Base-by-base conservation (phyloP, 768 basidiomycete genomes). In the Podaxis mareebaensis region DNA sequence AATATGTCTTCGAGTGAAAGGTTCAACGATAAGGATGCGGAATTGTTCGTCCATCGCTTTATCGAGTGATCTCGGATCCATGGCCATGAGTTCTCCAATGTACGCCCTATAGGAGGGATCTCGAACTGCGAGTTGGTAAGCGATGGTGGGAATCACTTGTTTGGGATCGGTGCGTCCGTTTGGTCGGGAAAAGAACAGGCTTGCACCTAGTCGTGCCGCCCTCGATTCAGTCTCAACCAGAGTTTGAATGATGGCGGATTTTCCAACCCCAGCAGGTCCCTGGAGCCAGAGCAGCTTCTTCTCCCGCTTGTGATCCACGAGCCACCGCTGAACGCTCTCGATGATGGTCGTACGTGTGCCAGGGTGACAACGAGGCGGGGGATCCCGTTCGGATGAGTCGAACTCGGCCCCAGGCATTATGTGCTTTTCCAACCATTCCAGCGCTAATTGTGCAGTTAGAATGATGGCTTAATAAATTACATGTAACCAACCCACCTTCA, bases 171-270 rank as follows among this genome's bases (percentile, higher is more conserved):
- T 58, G 15, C 67, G 26, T 22, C 53, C 39, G 26, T 53, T 12
- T 4, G 33, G 20, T 17, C 66, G 40, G 3, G 65, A 70, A 46
- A 70, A 72, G 64, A 73, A 68, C 51, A 71, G 70, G 30, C 64
- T 67, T 10, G 61, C 67, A 13, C 62, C 67, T 3, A 71, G 58
- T 8, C 17, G 57, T 2, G 44, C 39, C 3, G 46, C 57, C 20
- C 61, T 28, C 4, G 44, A 46, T 3, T 26, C 13, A 4, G 36
- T 15, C 38, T 75, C 68, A 8, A 74, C 71, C 0, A 76, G 63
- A 0, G 75, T 74, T 42, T 76, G 76, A 13, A 69, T 67, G 7
- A 78, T 61, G 1, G 72, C 69, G 0, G 73, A 66, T 53, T 74
- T 74, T 1, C 74, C 74, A 1, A 69, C 63, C 0, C 74, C 72